These are phyloP conservation scores for Trichosporon sp. DNA, from an alignment of 1,284 basidiomycete species.

Conservation along the genomic window DNA sequence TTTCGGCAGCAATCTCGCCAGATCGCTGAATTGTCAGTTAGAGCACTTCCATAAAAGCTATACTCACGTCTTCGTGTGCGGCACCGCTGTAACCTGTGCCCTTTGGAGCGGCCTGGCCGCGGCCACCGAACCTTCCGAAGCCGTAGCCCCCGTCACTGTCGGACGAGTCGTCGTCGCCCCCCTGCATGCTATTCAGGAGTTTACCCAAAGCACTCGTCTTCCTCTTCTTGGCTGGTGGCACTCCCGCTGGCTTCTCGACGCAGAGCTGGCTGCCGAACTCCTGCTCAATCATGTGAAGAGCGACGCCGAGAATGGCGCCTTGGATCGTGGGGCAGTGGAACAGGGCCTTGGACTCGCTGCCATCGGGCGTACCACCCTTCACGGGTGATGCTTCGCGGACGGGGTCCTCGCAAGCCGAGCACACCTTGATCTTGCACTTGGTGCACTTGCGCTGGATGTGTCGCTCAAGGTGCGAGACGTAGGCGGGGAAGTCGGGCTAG, in stretches of 20 bases:
- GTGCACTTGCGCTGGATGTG: conserved; percentile 62
- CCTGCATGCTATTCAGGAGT: not conserved
- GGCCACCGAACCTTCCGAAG: not conserved
- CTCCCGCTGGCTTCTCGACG: not conserved
- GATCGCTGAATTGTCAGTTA: conserved; percentile 56
- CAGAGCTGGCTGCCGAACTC: conserved; percentile 25
- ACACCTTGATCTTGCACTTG: conserved; percentile 56
- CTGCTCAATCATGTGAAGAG: conserved; percentile 56
- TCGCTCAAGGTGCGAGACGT: conserved; percentile 60
- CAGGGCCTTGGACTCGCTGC: conserved; percentile 41
- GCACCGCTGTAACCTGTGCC: conserved; percentile 81
- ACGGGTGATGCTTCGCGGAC: not conserved
- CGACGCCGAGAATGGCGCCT: conserved; percentile 77
- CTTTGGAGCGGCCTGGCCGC: conserved; percentile 55
- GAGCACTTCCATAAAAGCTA: not conserved
- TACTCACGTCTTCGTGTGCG: conserved; percentile 69
- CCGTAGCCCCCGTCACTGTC: conserved; percentile 49
- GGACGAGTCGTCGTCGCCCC: conserved; percentile 53
- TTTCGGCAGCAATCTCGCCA: conserved; percentile 69
- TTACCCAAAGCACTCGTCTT: conserved; percentile 12
- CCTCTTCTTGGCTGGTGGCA: conserved; percentile 48
- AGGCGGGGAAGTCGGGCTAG: conserved; percentile 66
- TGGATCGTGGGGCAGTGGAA: conserved; percentile 81
- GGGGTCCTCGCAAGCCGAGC: conserved; percentile 76
- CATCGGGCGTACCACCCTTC: not conserved